These are phyloP conservation scores for Hymenoscyphus albidus DNA, from an alignment of 2,329 filamentous ascomycete species.

Conservation along the genomic window DNA sequence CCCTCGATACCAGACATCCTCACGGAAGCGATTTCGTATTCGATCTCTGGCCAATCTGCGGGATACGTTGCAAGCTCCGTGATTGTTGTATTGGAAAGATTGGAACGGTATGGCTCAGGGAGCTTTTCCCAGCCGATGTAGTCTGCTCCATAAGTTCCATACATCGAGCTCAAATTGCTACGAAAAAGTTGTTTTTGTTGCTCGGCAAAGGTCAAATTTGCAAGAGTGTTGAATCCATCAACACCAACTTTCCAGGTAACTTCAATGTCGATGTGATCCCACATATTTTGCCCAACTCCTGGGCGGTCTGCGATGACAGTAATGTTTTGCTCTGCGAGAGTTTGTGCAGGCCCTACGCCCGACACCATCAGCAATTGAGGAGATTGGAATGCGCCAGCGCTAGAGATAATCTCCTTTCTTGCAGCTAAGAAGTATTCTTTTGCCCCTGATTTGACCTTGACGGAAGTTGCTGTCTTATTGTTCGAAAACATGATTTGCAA, in stretches of 20 bases:
- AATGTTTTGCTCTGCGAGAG: conserved; percentile 44
- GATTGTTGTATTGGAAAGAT: not conserved
- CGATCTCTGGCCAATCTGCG: conserved; percentile 11
- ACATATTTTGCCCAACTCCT: conserved; percentile 48
- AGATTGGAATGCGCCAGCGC: conserved; percentile 46
- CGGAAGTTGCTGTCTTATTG: conserved; percentile 38
- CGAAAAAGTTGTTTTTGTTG: not conserved
- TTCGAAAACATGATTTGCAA: conserved; percentile 44
- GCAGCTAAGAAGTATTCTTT: conserved; percentile 9
- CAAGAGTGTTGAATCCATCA: conserved; percentile 4
- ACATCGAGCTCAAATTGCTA: not conserved
- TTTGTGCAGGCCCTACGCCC: conserved; percentile 39
- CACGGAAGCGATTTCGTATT: conserved; percentile 8
- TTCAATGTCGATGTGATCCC: conserved; percentile 36
- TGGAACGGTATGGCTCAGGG: not conserved
- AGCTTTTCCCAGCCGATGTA: conserved; percentile 20
- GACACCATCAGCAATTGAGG: conserved; percentile 39
- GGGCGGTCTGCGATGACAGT: conserved; percentile 42
- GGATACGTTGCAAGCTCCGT: conserved; percentile 6
- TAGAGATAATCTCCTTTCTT: conserved; percentile 46
- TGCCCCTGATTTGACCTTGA: conserved; percentile 32
- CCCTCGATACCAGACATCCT: not conserved
- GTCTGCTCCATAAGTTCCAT: conserved; percentile 1
- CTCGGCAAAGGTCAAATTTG: not conserved
- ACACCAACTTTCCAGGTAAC: conserved; percentile 3